phyloP scores from a whole-genome alignment of 2,329 filamentous ascomycete genomes.

The Drechslerella coelobrocha region DNA sequence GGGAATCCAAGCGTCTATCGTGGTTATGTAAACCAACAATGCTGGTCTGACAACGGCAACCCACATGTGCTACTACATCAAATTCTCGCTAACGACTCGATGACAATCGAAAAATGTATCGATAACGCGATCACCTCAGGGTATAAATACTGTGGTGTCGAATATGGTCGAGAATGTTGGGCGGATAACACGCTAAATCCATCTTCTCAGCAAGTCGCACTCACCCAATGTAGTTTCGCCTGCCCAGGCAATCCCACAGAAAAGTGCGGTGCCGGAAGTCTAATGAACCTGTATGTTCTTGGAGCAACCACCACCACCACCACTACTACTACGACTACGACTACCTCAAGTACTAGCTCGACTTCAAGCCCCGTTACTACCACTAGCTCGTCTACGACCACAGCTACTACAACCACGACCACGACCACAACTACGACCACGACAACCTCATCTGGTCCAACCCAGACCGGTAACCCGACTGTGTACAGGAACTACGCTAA shows the following conservation, averaged over 20 bases:
- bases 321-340: not conserved
- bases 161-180: no score
- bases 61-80: no score
- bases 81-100: no score
- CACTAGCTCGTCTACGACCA: conserved; percentile 11
- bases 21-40: no score
- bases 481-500: not conserved
- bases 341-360: not conserved
- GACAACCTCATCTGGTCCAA: not conserved
- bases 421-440: not conserved
- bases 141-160: no score
- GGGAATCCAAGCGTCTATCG: no score
- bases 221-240: conserved; percentile 62
- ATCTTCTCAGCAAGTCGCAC: not conserved
- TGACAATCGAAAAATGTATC: no score
- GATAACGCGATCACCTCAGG: no score
- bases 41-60: no score
- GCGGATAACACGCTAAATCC: conserved; percentile 10
- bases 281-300: conserved; percentile 53
- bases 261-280: conserved; percentile 65
- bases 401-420: conserved; percentile 5
- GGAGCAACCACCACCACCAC: conserved; percentile 12
- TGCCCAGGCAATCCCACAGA: conserved; percentile 63
- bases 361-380: conserved; percentile 2
- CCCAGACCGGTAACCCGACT: not conserved